Evolutionary conservation across 2,329 filamentous ascomycete genomes (phyloP), one percentile per base, ranked within the genome.

Genomic region (Dactylonectria estremocensis): DNA sequence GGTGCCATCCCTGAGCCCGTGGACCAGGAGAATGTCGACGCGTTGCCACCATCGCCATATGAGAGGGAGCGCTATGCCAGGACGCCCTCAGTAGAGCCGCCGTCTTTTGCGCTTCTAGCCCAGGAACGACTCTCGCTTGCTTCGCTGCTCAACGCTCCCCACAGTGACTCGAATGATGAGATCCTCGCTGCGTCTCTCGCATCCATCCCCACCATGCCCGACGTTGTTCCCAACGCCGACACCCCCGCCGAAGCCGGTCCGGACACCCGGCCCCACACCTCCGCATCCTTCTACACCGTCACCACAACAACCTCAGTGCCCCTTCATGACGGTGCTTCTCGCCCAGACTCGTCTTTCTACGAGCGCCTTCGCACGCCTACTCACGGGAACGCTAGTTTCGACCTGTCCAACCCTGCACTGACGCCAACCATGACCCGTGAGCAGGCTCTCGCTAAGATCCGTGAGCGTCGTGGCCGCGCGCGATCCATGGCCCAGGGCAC

Each of bases 371-470:
- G 83, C 56, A 87, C 85, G 1, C 85, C 84, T 1, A 84, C 82
- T 4, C 78, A 76, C 49, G 78, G 77, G 53, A 81, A 79, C 70
- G 79, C 72, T 64, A 81, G 78, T 61, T 90, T 89, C 72, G 88
- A 90, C 77, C 76, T 83, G 46, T 86, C 81, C 67, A 87, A 90
- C 76, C 87, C 88, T 20, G 89, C 89, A 10, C 78, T 91, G 67
- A 90, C 87, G 48, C 89, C 89, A 5, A 92, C 90, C 45, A 90
- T 92, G 88, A 89, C 89, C 28, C 87, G 93, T 61, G 93, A 94
- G 78, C 87, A 94, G 79, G 93, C 93, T 3, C 86, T 95, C 16
- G 91, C 91, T 62, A 90, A 91, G 77, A 95, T 95, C 72, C 87
- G 90, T 60, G 91, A 93, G 81, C 86, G 93, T 31, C 84, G 93